phyloP scores from a whole-genome alignment of 176 grass and related monocot species.

The Metroxylon sagu region DNA sequence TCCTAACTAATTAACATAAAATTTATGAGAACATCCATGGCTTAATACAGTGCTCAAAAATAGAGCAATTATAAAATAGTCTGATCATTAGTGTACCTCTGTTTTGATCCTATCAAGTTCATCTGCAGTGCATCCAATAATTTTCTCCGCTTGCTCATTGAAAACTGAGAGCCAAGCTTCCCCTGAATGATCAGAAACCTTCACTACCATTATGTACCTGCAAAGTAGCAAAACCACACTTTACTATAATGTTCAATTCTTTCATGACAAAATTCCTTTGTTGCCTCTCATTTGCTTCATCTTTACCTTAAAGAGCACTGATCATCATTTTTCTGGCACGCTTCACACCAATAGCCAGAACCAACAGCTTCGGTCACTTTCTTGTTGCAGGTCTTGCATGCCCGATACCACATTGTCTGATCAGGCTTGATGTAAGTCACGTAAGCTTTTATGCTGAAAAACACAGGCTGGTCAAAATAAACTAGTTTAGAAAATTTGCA shows the following conservation, averaged over 20 bases:
- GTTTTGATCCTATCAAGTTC: slow-evolving; percentile 75
- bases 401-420: slow-evolving; percentile 91
- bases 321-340: slow-evolving; percentile 68
- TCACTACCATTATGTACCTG: slow-evolving; percentile 87
- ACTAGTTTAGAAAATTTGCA: not conserved
- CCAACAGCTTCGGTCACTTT: slow-evolving; percentile 72
- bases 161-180: slow-evolving; percentile 90
- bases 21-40: no score
- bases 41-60: no score
- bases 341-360: slow-evolving; percentile 86
- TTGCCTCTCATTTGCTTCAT: not conserved
- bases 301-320: slow-evolving; percentile 68
- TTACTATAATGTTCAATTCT: not conserved
- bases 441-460: slow-evolving; percentile 59
- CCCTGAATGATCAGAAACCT: slow-evolving; percentile 77
- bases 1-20: no score
- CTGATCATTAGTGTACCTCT: slow-evolving; percentile 34
- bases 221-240: slow-evolving; percentile 2
- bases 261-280: no score
- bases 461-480: slow-evolving; percentile 40
- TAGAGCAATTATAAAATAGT: no score
- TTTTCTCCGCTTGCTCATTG: slow-evolving; percentile 89
- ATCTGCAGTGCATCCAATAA: slow-evolving; percentile 79
- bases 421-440: slow-evolving; percentile 87
- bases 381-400: slow-evolving; percentile 93